These are phyloP conservation scores for Agrocybe pediades DNA, from an alignment of 768 basidiomycete species.

Conservation along the genomic window DNA sequence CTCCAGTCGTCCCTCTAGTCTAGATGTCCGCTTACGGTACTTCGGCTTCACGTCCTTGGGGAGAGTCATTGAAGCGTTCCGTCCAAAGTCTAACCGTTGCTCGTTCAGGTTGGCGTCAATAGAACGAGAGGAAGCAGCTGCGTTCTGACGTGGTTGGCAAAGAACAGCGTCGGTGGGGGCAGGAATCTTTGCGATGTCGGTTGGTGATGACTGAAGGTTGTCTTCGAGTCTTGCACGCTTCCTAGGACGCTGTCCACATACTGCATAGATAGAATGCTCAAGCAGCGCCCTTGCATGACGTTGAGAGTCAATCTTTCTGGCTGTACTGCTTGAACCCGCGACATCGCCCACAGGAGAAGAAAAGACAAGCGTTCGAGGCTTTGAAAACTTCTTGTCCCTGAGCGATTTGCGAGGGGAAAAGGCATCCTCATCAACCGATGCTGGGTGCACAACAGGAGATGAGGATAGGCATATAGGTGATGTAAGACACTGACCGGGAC, in stretches of 20 bases:
- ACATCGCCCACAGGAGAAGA: not conserved
- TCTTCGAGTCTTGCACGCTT: no score
- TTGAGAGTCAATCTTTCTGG: no score
- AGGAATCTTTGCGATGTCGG: not conserved
- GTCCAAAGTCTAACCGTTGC: not conserved
- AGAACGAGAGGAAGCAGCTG: not conserved
- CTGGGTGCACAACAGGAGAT: constrained; percentile 11
- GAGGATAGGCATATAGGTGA: constrained; percentile 28
- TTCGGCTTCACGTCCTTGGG: not conserved
- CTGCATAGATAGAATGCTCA: no score
- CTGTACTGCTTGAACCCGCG: no score
- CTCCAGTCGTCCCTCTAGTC: not conserved
- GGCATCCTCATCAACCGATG: not conserved
- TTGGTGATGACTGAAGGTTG: no score
- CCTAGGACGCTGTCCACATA: no score
- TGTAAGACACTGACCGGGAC: constrained; percentile 15
- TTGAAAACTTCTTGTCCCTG: not conserved
- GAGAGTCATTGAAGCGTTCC: not conserved
- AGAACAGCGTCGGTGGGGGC: not conserved
- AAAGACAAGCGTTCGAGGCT: constrained; percentile 8
- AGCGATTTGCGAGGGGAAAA: not conserved
- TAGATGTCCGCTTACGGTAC: not conserved
- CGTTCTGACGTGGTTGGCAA: no score
- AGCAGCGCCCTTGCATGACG: no score
- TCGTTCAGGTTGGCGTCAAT: not conserved